These are phyloP conservation scores for Aureobasidium musti DNA, from an alignment of 2,329 filamentous ascomycete genomes.

Conservation along the genomic window DNA sequence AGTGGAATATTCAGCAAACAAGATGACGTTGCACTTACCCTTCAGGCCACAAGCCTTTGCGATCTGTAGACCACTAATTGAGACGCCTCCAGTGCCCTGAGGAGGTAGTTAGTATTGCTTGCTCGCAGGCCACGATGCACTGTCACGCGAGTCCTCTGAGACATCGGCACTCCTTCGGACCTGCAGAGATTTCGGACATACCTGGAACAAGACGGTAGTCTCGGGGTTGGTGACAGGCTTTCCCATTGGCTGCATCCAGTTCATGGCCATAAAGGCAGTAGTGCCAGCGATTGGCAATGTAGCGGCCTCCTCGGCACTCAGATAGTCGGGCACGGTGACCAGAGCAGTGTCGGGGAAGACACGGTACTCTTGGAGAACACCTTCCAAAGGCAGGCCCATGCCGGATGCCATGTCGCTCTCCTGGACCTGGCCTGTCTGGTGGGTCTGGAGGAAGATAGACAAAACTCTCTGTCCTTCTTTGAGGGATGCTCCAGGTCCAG, in stretches of 20 bases:
- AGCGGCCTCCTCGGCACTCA: constrained; percentile 44
- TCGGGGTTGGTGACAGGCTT: constrained; percentile 49
- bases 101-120: neutral
- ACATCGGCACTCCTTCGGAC: neutral
- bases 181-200: neutral
- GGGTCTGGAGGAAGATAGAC: constrained; percentile 59
- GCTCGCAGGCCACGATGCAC: neutral
- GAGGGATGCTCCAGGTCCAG: constrained; percentile 34
- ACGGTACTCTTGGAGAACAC: constrained; percentile 47
- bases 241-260: constrained; percentile 59
- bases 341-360: constrained; percentile 47
- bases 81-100: constrained; percentile 36
- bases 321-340: constrained; percentile 43
- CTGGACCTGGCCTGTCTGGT: constrained; percentile 45
- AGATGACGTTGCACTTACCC: constrained; percentile 41
- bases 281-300: constrained; percentile 50
- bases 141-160: neutral
- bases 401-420: constrained; percentile 54
- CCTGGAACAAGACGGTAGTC: constrained; percentile 43
- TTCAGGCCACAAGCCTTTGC: constrained; percentile 48
- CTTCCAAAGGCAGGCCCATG: constrained; percentile 51
- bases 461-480: constrained; percentile 34
- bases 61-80: constrained; percentile 40
- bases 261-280: constrained; percentile 61
- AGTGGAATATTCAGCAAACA: constrained; percentile 39